Base-by-base conservation (phyloP, 1,139 yeast genomes). In the Cylindricascospora bacillispora region DNA sequence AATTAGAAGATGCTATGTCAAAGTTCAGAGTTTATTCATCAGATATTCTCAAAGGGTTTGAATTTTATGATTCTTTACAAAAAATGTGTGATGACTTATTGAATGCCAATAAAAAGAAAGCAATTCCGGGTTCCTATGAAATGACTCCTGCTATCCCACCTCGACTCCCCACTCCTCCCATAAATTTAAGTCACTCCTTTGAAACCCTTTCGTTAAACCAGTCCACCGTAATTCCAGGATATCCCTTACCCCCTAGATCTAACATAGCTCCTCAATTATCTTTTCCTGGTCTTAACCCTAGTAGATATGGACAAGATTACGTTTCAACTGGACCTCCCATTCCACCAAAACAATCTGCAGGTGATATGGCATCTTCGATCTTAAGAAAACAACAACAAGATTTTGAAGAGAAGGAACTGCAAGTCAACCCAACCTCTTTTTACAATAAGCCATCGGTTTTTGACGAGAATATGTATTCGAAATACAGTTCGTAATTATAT, bases 1-100 rank as follows among this genome's bases (percentile, higher is more conserved):
- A 62, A 25, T 67, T 77, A 36, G 61, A 73, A 36, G 51, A 54
- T 20, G 65, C 73, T 0, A 62, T 59, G 35, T 57, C 60, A 9
- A 52, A 55, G 10, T 83, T 89, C 77, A 63, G 57, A 21, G 64
- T 66, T 18, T 76, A 76, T 41, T 57, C 62, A 12, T 57, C 58
- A 6, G 93, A 93, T 2, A 54, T 73, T 33, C 53, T 56, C 9
- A 73, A 70, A 40, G 93, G 93, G 0, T 47, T 55, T 10, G 64
- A 58, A 9, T 80, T 83, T 44, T 86, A 86, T 50, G 56, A 59
- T 3, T 67, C 71, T 27, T 56, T 85, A 27, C 52, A 63, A 18
- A 56, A 56, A 56, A 62, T 44, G 60, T 62, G 34, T 47, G 54
- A 26, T 51, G 58, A 38, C 47, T 56, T 6, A 24, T 22, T n/a